phyloP scores from a whole-genome alignment of 345 rosid species.

The Syzygium aromaticum region DNA sequence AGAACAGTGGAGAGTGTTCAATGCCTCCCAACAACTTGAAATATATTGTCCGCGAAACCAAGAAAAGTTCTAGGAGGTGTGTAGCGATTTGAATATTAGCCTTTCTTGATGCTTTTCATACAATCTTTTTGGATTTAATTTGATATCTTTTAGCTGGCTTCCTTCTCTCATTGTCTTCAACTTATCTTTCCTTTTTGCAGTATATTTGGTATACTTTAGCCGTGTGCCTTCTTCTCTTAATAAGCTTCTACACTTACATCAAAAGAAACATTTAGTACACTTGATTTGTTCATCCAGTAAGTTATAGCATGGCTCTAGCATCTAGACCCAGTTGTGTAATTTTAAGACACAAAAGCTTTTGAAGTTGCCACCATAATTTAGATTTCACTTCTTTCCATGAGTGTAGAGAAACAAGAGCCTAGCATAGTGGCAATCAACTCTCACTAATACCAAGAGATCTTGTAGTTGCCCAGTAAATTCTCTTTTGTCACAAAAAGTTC shows the following conservation, averaged over 20 bases:
- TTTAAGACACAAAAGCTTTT: background rate
- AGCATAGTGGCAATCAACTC: too few species aligned
- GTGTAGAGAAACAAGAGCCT: too few species aligned
- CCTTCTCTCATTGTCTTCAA: background rate
- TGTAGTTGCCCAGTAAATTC: background rate
- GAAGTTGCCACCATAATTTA: background rate
- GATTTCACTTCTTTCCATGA: background rate
- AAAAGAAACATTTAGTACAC: background rate
- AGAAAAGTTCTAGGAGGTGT: background rate
- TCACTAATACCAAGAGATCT: too few species aligned
- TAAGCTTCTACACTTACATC: background rate
- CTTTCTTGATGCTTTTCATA: background rate
- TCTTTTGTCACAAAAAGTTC: background rate
- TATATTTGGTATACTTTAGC: background rate
- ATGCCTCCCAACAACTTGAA: background rate
- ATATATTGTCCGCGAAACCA: background rate
- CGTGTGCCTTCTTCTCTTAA: background rate
- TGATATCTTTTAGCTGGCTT: background rate
- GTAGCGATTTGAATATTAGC: background rate
- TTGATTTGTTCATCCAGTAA: background rate
- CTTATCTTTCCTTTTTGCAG: background rate
- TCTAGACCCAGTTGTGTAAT: background rate
- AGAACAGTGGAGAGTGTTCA: background rate
- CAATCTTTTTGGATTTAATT: background rate
- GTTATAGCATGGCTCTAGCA: background rate